Evolutionary conservation across 176 grass and related monocot species (phyloP), one percentile per base, ranked within the genome.

Genomic region (Poa pratensis): DNA sequence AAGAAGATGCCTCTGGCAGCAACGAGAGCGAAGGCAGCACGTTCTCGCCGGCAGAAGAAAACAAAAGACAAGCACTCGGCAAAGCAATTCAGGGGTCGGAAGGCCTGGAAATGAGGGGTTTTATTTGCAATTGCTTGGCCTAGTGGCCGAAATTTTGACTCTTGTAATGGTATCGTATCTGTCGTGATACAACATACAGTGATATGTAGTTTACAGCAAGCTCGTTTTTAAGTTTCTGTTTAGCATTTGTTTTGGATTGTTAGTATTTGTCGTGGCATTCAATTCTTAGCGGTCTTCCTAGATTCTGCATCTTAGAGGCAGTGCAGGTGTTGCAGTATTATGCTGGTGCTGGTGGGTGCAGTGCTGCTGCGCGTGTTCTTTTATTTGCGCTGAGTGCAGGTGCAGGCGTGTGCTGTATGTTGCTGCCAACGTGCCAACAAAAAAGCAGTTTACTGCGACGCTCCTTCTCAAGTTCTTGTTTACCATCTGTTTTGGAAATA

Each of bases 1-100:
- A 98, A 98, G 90, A 82, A 27, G 42, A 93, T 95, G 93, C 96
- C 96, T 0, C 51, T 90, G 14, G 96, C 96, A 17, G 93, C 91
- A 35, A 92, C 77, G 15, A 90, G 91, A 62, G 83, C 87, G 0
- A 98, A 90, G 83, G 89, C 82, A 39, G 85, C 91, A 12, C 93
- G 89, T 68, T 95, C 91, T 24, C 88, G 91, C 52, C 91, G 90
- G 73, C 84, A 95, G 78, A 95, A 90, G 66, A 87, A 90, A 75
- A 67, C 81, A 49, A 79, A 73, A 52, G 39, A 82, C 73, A 92
- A 77, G 61, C 87, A 79, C 43, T 54, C 89, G 0, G 86, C 87
- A 20, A 98, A 98, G 82, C 93, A 95, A 58, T 98, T 95, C 64
- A 81, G 66, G 55, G 93, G 93, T 13, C 84, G 87, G 75, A 98